Evolutionary conservation across 441 rosid species (phyloP), one percentile per base, ranked within the genome.

Genomic region (Eutrema salsugineum): DNA sequence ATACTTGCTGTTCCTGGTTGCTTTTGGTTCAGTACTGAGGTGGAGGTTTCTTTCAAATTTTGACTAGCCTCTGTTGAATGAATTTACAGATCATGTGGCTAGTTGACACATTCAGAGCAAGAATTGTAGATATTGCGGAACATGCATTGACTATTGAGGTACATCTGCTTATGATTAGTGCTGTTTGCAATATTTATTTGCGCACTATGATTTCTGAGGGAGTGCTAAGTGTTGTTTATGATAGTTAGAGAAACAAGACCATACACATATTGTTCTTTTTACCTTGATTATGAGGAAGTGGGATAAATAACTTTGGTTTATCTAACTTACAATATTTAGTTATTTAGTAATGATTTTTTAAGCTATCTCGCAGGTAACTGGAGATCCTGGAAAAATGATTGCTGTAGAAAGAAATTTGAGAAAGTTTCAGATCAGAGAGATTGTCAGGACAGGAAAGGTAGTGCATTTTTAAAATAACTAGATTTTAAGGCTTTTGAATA

Each of bases 381-480:
- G 94, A 66, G 94, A 88, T 79, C 94, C 91, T 36, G 94, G 94
- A 20, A 88, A 88, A 70, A 83, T 88, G 77, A 86, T 63, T 72
- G 94, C 91, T 61, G 94, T 88, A 48, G 85, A 78, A 67, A 82
- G 88, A 81, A 88, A 83, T 75, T 76, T 88, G 63, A 80, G 78
- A 66, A 88, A 88, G 68, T 86, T 86, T 80, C 89, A 89, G 57
- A 82, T 88, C 74, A 86, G 73, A 76, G 91, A 88, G 83, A 81
- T 88, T 67, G 89, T 78, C 12, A 77, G 88, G 80, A 94, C 98
- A 16, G 98, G 99, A 80, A 94, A 92, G 99, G 98, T 94, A 68
- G 69, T 53, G 47, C 30, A 38, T 67, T 17, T 72, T 55, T 49
- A 28, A 40, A 48, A 76, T 87, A 81, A 88, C 91, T 33, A 91